Conservation (phyloP, 306 rosid genomes). For the Malus asiatica region DNA sequence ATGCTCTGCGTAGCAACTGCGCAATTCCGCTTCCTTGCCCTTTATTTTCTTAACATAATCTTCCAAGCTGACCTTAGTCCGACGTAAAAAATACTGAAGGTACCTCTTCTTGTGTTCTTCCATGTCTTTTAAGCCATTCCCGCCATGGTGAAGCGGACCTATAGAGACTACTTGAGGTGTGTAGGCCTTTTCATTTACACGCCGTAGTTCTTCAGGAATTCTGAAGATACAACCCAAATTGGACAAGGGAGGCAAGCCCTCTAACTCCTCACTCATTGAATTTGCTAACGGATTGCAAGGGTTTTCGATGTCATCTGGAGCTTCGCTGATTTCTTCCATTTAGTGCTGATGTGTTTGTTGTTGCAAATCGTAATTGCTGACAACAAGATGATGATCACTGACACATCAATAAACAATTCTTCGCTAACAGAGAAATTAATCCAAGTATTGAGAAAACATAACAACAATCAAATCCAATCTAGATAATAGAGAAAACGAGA, state of each 20-base stretch:
- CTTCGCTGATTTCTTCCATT: neutral
- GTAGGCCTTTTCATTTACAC: neutral
- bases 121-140: neutral
- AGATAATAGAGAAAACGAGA: too few species aligned
- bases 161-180: constrained; percentile 33
- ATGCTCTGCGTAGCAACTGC: neutral
- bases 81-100: neutral
- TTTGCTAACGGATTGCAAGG: too few species aligned
- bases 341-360: too few species aligned
- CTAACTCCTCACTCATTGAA: neutral
- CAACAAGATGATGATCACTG: too few species aligned
- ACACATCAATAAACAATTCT: too few species aligned
- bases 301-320: neutral
- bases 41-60: neutral
- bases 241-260: neutral
- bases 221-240: neutral
- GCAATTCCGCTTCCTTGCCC: neutral
- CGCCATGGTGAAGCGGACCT: constrained; percentile 19
- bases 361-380: too few species aligned
- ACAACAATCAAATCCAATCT: too few species aligned
- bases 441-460: too few species aligned
- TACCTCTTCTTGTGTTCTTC: neutral
- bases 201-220: neutral
- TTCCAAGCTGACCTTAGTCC: neutral
- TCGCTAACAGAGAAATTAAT: too few species aligned